These are phyloP conservation scores for Suillus lakei DNA, from an alignment of 768 basidiomycete genomes.

Conservation along the genomic window DNA sequence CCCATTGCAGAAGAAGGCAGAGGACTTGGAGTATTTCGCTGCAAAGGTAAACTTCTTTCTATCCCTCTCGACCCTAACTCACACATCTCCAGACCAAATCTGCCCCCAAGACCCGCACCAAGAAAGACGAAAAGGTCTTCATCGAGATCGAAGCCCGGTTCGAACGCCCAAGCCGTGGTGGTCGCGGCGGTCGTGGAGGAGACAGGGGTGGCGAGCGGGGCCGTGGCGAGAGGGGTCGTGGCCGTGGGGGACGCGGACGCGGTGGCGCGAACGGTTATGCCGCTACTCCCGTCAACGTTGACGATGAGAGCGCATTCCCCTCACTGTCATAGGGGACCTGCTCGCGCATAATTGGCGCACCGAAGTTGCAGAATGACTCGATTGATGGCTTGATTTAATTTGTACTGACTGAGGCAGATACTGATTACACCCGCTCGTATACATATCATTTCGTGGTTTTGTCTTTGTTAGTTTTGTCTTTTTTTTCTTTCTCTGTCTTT, in stretches of 20 bases:
- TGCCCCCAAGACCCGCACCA: slow-evolving; percentile 65
- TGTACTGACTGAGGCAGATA: slow-evolving; percentile 4
- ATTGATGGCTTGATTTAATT: slow-evolving; percentile 4
- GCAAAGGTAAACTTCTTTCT: slow-evolving; percentile 72
- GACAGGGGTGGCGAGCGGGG: slow-evolving; percentile 54
- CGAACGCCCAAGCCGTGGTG: slow-evolving; percentile 77
- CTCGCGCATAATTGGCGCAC: slow-evolving; percentile 3
- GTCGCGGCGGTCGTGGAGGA: slow-evolving; percentile 54
- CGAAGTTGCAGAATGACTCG: slow-evolving; percentile 10
- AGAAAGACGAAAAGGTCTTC: slow-evolving; percentile 91
- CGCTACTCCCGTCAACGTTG: slow-evolving; percentile 61
- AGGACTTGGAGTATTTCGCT: slow-evolving; percentile 79
- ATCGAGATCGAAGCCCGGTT: slow-evolving; percentile 93
- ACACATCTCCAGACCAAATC: slow-evolving; percentile 56
- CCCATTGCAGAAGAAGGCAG: slow-evolving; percentile 59
- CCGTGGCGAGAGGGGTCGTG: slow-evolving; percentile 44
- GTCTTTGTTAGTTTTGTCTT: slow-evolving; percentile 1
- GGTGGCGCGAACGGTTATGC: slow-evolving; percentile 45
- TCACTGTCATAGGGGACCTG: slow-evolving; percentile 61
- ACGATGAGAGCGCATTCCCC: slow-evolving; percentile 88
- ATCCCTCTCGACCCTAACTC: neutral
- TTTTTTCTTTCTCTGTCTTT: slow-evolving; percentile 1
- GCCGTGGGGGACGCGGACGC: slow-evolving; percentile 50
- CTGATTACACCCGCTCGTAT: slow-evolving; percentile 7
- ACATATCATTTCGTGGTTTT: slow-evolving; percentile 5